Base-by-base conservation (phyloP, 805 yeast species). In the Cyberlindnera sargentensis region DNA sequence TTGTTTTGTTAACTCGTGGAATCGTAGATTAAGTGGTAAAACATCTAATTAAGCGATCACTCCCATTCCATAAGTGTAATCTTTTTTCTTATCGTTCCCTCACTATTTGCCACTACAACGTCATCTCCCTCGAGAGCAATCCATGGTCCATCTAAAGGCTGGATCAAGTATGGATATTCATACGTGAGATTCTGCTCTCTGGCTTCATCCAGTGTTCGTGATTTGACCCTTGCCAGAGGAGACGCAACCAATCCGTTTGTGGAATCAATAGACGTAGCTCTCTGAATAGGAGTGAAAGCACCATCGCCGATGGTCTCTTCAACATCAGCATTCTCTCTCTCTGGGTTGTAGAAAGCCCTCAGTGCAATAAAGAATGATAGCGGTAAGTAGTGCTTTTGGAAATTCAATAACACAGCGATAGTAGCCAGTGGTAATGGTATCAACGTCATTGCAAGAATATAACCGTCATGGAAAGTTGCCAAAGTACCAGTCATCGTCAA, bases 401-500 rank as follows among this genome's bases (percentile, higher is more conserved):
- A 91, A 57, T 83, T 83, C 80, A 87, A 87, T 58, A 83, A 67
- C 45, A 80, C 75, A 27, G 75, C 73, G 27, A 82, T 51, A 0
- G 95, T 82, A 4, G 79, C 62, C 5, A 86, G 53, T 2, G 96
- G 95, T 36, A 90, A 66, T 3, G 97, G 97, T 3, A 80, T 66
- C 37, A 93, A 64, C 49, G 78, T 72, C 40, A 82, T 67, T 0
- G 96, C 88, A 36, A 87, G 68, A 5, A 78, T 64, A 67, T 81
- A 89, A 1, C 95, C 95, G 47, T 82, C 78, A 55, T 84, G 88
- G 44, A 87, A 73, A 2, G 77, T 75, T 0, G 86, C 89, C 47
- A 91, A 70, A 0, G 95, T 80, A 3, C 98, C 98, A 0, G 91
- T 88, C 86, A 90, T 89, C 9, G 96, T 88, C 46, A 91, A 65